phyloP scores from a whole-genome alignment of 441 rosid species.

The Heliophila coronopifolia region DNA sequence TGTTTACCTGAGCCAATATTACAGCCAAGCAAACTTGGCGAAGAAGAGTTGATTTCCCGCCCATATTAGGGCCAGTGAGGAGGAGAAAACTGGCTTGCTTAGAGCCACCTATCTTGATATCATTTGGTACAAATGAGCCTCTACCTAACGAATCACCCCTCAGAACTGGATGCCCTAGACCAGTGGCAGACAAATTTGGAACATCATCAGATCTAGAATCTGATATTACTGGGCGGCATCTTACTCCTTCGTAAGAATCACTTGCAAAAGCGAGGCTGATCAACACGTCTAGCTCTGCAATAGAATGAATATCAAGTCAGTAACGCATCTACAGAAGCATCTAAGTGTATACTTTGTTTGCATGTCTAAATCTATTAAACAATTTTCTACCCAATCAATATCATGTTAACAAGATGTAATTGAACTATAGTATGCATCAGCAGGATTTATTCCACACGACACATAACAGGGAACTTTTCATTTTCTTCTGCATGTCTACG shows the following conservation, averaged over 20 bases:
- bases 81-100: constrained; percentile 73
- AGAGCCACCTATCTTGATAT: constrained; percentile 63
- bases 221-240: constrained; percentile 63
- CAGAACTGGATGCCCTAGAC: constrained; percentile 85
- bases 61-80: constrained; percentile 99
- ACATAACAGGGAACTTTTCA: too few species aligned
- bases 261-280: constrained; percentile 81
- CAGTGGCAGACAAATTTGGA: constrained; percentile 64
- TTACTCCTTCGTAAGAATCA: constrained; percentile 80
- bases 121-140: constrained; percentile 88
- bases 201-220: constrained; percentile 40
- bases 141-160: constrained; percentile 83
- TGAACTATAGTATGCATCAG: too few species aligned
- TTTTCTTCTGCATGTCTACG: constrained; percentile 10
- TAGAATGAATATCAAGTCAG: constrained; percentile 18
- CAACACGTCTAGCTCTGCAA: constrained; percentile 89
- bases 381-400: neutral
- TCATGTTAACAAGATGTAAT: neutral
- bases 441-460: too few species aligned
- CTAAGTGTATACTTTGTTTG: neutral
- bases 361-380: neutral
- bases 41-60: constrained; percentile 97
- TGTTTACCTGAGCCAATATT: constrained; percentile 81
- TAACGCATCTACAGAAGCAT: constrained; percentile 4
- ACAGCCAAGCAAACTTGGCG: constrained; percentile 97